Conservation (phyloP, 768 basidiomycete species). For the Lentinula raphanica region DNA sequence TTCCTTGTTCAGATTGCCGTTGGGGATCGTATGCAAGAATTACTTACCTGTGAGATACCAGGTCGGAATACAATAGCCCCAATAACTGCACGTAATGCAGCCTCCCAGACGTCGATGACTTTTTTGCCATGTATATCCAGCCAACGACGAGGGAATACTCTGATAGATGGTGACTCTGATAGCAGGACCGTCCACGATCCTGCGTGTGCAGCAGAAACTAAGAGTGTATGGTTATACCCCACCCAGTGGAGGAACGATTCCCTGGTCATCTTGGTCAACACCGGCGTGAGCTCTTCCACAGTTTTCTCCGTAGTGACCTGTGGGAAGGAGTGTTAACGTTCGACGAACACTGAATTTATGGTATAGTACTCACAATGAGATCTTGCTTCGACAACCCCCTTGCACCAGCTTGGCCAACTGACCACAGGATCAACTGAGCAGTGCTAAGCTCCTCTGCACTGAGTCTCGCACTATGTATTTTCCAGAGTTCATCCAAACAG, state of each 20-base stretch:
- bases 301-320: conserved; percentile 15
- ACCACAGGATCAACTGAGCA: conserved; percentile 29
- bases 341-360: background rate
- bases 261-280: conserved; percentile 39
- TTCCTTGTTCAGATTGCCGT: conserved; percentile 9
- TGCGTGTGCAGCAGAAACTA: conserved; percentile 52
- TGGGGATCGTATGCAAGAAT: conserved; percentile 5
- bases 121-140: conserved; percentile 62
- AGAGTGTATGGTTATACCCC: conserved; percentile 50
- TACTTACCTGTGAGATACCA: conserved; percentile 65
- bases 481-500: conserved; percentile 41
- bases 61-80: conserved; percentile 65
- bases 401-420: conserved; percentile 30
- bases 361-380: conserved; percentile 34
- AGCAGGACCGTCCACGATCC: conserved; percentile 52
- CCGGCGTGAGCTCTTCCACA: conserved; percentile 19
- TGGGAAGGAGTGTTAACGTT: background rate
- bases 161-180: conserved; percentile 37
- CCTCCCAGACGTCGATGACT: conserved; percentile 62
- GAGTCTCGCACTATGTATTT: conserved; percentile 21
- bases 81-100: conserved; percentile 65
- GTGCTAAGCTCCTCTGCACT: conserved; percentile 22
- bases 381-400: conserved; percentile 34
- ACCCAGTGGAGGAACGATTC: conserved; percentile 54
- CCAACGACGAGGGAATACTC: conserved; percentile 71